A percentile compares a stretch with the other conserved stretches of the same genome.
These are phyloP conservation scores for Saccharomycopsis fermentans DNA, from an alignment of 805 yeast genomes.

Conservation along the genomic window DNA sequence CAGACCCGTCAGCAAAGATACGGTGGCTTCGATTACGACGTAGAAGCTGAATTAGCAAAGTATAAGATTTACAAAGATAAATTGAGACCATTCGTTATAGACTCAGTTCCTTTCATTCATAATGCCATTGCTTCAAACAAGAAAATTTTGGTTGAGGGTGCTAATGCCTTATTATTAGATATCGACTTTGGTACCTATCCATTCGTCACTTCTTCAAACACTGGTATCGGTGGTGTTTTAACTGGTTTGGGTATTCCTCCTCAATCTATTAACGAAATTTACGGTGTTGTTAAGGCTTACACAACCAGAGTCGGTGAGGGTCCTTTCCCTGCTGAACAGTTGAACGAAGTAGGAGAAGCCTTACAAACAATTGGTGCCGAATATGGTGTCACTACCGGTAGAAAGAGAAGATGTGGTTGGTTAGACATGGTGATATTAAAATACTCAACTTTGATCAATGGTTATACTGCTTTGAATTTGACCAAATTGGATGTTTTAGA, in stretches of 20 bases:
- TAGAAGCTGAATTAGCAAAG: conserved; percentile 66
- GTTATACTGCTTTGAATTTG: conserved; percentile 88
- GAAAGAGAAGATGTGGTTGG: conserved; percentile 99
- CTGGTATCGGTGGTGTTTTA: conserved; percentile 96
- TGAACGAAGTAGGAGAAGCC: conserved; percentile 75
- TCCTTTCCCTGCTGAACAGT: conserved; percentile 97
- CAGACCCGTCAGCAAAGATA: conserved; percentile 80
- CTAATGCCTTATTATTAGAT: conserved; percentile 96
- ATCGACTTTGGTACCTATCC: conserved; percentile 98
- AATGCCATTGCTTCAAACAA: conserved; percentile 66
- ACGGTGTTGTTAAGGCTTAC: conserved; percentile 97
- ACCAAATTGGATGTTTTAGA: conserved; percentile 95
- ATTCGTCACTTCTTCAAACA: conserved; percentile 88
- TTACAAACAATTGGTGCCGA: conserved; percentile 91
- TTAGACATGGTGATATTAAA: conserved; percentile 89
- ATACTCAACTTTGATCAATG: conserved; percentile 85
- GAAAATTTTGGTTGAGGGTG: conserved; percentile 92
- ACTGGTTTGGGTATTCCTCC: conserved; percentile 98
- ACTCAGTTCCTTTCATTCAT: conserved; percentile 78
- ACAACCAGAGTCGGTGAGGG: conserved; percentile 99
- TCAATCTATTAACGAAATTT: conserved; percentile 60
- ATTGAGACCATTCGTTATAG: conserved; percentile 86
- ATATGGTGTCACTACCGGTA: conserved; percentile 95
- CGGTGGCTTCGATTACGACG: conserved; percentile 85
- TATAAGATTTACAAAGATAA: conserved; percentile 66